Base-by-base conservation (phyloP, 148 eudicot genomes). In the Rhododendron molle region DNA sequence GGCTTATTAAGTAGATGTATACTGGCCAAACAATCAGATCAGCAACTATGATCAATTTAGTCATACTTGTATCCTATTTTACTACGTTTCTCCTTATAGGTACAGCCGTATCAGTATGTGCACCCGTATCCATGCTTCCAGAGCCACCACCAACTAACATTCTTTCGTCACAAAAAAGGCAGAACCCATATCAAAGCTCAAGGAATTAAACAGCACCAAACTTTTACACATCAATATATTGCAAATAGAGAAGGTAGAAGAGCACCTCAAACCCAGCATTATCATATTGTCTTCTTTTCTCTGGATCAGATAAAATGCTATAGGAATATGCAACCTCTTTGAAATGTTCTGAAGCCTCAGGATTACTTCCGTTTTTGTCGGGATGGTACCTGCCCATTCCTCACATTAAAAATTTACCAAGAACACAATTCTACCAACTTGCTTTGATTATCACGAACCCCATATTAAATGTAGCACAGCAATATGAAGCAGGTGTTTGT, bases 251-350 rank as follows among this genome's bases (percentile, higher is more conserved):
- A 73, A 62, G 56, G 46, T 40, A 78, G 58, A 80, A 84, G n/a
- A 69, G 36, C 62, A 97, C 99, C 99, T 97, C 98, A 91, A 95
- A 97, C 54, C 99, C 99, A 62, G 96, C 92, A 84, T 81, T 91
- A 88, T 97, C 98, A 89, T 92, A 97, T 84, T 97, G 99, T 86
- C 98, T 92, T 90, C 98, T 95, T 91, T 96, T 97, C 83, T 97
- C 99, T 80, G 99, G 96, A 90, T 95, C 98, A 81, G 98, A 94
- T 85, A 97, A 91, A 84, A 97, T 91, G 88, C 90, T 91, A 87
- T 97, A 97, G 16, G 99, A 95, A 89, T 88, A 94, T 82, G 99
- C 99, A 88, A 97, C 98, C 93, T 97, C 99, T 86, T 95, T 95
- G 86, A 97, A 97, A 80, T 90, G 98, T 83, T 97, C 99, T 7